Conservation (phyloP, 805 yeast genomes). For the Monosporozyma aerobia region DNA sequence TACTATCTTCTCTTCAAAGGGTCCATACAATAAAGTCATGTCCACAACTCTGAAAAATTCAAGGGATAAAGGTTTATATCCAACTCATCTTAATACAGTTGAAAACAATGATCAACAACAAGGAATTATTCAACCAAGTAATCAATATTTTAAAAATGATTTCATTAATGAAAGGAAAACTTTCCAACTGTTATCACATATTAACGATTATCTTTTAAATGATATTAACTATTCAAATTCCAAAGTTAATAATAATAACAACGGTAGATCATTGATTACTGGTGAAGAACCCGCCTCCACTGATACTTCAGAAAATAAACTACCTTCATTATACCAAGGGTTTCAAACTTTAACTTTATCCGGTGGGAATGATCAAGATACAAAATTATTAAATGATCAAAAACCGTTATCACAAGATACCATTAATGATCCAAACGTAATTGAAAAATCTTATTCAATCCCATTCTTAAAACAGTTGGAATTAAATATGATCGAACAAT, state of each 20-base stretch:
- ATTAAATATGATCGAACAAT: constrained; percentile 34
- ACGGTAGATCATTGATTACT: neutral
- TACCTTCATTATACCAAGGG: constrained; percentile 4
- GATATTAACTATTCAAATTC: constrained; percentile 34
- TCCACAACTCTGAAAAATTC: neutral
- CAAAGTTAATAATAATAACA: constrained; percentile 11
- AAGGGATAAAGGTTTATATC: neutral
- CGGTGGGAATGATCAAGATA: constrained; percentile 4
- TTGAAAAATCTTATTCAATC: constrained; percentile 36
- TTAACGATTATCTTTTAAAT: constrained; percentile 53
- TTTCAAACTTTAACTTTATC: constrained; percentile 1
- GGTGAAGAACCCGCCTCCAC: neutral
- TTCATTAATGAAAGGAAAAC: constrained; percentile 32
- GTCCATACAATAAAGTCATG: constrained; percentile 20
- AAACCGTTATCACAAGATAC: neutral
- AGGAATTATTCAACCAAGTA: constrained; percentile 8
- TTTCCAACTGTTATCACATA: constrained; percentile 40
- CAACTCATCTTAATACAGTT: neutral
- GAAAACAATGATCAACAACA: neutral
- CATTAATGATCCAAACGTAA: constrained; percentile 33
- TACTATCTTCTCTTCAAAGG: constrained; percentile 25
- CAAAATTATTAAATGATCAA: constrained; percentile 10
- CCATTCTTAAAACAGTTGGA: constrained; percentile 32
- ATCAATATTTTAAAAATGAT: constrained; percentile 33
- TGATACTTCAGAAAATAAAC: neutral